Percentiles rank a stretch among this genome's conserved stretches.
Evolutionary conservation across 139 green algal species (phyloP).

Genomic region (Ettlia oleoabundans): DNA sequence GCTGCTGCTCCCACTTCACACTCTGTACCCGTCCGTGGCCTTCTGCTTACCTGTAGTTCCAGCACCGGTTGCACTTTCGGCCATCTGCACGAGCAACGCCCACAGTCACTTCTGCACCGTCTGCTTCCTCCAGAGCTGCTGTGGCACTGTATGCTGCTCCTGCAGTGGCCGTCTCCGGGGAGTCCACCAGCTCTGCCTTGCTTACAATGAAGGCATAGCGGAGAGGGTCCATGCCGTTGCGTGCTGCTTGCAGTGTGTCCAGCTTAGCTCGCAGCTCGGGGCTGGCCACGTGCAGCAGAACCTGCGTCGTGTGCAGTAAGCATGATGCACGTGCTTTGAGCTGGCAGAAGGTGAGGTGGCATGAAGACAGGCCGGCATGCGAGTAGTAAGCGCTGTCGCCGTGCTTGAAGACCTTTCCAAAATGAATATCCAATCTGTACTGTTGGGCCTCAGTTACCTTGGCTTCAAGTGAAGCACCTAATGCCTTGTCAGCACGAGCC

Average conservation of each 20-base stretch:
- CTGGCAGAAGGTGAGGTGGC: neutral
- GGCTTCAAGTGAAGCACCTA: constrained; percentile 87
- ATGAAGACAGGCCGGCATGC: neutral
- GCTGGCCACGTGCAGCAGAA: constrained; percentile 76
- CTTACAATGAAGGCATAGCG: constrained; percentile 84
- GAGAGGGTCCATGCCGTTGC: constrained; percentile 84
- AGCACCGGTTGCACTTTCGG: constrained; percentile 94
- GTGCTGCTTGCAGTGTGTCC: constrained; percentile 56
- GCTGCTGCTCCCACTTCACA: too few species aligned
- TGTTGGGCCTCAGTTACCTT: constrained; percentile 51
- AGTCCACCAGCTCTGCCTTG: constrained; percentile 53
- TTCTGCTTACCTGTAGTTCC: constrained; percentile 85
- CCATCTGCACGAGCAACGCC: constrained; percentile 83
- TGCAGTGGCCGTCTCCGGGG: neutral
- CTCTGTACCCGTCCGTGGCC: neutral
- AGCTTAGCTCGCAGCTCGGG: constrained; percentile 49
- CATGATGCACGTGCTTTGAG: too few species aligned
- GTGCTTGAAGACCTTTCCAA: neutral
- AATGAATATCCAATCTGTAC: neutral
- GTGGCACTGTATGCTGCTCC: constrained; percentile 15
- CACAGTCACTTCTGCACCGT: constrained; percentile 68
- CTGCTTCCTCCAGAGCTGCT: constrained; percentile 40
- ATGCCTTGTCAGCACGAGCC: constrained; percentile 69
- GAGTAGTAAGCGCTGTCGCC: neutral
- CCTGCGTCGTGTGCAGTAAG: too few species aligned